Evolutionary conservation across 2,329 filamentous ascomycete species (phyloP).

Genomic region (Pseudogymnoascus sp.): DNA sequence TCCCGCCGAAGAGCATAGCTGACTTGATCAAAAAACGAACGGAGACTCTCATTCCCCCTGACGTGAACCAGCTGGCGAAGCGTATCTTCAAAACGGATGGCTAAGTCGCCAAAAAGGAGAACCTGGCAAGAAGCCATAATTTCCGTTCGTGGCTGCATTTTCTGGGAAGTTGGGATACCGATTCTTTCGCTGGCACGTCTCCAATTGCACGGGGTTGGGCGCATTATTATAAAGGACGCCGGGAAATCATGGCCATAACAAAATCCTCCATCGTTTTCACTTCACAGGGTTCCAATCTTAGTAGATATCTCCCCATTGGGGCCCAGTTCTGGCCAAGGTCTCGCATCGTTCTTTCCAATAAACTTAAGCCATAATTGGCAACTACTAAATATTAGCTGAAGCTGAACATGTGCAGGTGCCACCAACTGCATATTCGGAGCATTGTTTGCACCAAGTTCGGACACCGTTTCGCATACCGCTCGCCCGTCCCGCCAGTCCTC

Average conservation of each 20-base stretch:
- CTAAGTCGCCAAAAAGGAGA: not conserved
- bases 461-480: slow-evolving; percentile 1
- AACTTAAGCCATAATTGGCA: slow-evolving; percentile 3
- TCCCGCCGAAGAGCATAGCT: not conserved
- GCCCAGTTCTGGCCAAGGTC: not conserved
- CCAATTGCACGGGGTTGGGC: no score
- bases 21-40: slow-evolving; percentile 4
- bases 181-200: not conserved
- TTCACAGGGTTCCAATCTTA: not conserved
- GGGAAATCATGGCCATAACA: not conserved
- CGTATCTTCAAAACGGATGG: not conserved
- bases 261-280: not conserved
- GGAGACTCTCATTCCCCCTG: not conserved
- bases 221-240: not conserved
- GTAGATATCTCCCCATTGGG: not conserved
- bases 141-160: not conserved
- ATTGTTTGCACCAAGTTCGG: not conserved
- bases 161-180: not conserved
- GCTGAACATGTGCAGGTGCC: not conserved
- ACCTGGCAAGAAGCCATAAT: not conserved
- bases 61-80: not conserved
- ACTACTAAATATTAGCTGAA: slow-evolving; percentile 1
- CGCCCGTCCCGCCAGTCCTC: not conserved
- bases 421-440: not conserved
- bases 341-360: not conserved